Evolutionary conservation across 495 filamentous ascomycete genomes (phyloP).

Genomic region (Chaetomium fimeti): DNA sequence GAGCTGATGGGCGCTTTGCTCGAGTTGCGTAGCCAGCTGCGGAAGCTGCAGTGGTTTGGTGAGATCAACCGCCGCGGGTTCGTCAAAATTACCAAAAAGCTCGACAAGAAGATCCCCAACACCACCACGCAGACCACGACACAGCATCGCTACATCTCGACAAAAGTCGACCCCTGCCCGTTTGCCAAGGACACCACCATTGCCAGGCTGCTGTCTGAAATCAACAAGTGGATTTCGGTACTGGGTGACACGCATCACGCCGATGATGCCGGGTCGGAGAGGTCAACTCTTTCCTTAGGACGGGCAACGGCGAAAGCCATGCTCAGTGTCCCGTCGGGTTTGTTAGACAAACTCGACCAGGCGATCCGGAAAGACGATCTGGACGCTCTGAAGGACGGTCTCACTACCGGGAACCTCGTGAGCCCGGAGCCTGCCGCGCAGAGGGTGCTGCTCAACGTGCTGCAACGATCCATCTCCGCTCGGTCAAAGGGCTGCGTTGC

Average conservation of each 20-base stretch:
- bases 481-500: constrained; percentile 65
- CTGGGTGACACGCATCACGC: constrained; percentile 67
- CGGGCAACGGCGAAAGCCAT: constrained; percentile 66
- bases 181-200: constrained; percentile 78
- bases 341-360: constrained; percentile 72
- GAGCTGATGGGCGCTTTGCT: constrained; percentile 86
- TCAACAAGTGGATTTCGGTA: constrained; percentile 88
- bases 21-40: constrained; percentile 78
- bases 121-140: constrained; percentile 48
- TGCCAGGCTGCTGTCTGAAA: constrained; percentile 62
- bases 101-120: constrained; percentile 82
- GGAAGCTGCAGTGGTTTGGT: constrained; percentile 95
- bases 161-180: constrained; percentile 78
- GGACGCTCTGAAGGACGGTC: constrained; percentile 54
- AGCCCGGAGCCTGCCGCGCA: constrained; percentile 55
- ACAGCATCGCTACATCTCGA: constrained; percentile 77
- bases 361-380: constrained; percentile 74
- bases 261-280: constrained; percentile 70
- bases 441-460: constrained; percentile 68
- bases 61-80: constrained; percentile 95
- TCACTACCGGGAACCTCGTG: constrained; percentile 57
- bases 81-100: constrained; percentile 96
- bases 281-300: constrained; percentile 68
- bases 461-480: constrained; percentile 79
- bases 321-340: constrained; percentile 62